Evolutionary conservation across 2,329 filamentous ascomycete genomes (phyloP).

Genomic region (Colletotrichum sp.): DNA sequence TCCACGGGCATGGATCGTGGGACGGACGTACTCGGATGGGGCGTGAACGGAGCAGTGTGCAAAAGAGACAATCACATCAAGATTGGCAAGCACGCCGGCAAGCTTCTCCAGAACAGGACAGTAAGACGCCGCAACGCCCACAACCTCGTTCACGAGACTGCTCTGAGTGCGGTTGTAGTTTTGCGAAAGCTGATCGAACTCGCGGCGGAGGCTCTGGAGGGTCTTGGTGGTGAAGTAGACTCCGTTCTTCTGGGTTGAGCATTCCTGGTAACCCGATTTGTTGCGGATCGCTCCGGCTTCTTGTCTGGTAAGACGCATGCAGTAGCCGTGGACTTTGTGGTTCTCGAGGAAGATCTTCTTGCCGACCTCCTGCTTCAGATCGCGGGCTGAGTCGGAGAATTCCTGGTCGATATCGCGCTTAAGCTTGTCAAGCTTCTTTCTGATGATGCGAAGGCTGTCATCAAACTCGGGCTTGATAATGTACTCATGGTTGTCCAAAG

Average conservation of each 20-base stretch:
- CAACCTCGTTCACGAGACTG: constrained; percentile 90
- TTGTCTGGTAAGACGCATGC: constrained; percentile 88
- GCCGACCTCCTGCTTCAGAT: constrained; percentile 90
- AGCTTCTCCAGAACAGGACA: constrained; percentile 90
- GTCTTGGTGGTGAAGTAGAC: constrained; percentile 94
- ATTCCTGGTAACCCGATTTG: constrained; percentile 89
- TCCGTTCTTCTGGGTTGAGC: constrained; percentile 97
- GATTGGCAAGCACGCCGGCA: constrained; percentile 85
- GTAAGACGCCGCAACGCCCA: constrained; percentile 92
- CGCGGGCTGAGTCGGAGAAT: constrained; percentile 76
- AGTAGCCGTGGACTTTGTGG: constrained; percentile 95
- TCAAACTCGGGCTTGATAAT: constrained; percentile 99
- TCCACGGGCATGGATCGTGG: constrained; percentile 87
- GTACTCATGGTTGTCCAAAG: constrained; percentile 95
- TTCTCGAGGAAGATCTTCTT: constrained; percentile 99
- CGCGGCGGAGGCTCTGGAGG: constrained; percentile 80
- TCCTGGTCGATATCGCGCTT: constrained; percentile 84
- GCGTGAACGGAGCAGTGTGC: constrained; percentile 94
- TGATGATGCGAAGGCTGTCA: constrained; percentile 84
- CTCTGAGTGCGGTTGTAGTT: constrained; percentile 96
- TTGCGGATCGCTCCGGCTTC: constrained; percentile 94
- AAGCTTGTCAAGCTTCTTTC: constrained; percentile 87
- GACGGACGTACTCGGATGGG: constrained; percentile 88
- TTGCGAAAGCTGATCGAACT: constrained; percentile 91
- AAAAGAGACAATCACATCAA: constrained; percentile 94